These are phyloP conservation scores for Torulaspora globosa DNA, from an alignment of 1,139 yeast species.

Conservation along the genomic window DNA sequence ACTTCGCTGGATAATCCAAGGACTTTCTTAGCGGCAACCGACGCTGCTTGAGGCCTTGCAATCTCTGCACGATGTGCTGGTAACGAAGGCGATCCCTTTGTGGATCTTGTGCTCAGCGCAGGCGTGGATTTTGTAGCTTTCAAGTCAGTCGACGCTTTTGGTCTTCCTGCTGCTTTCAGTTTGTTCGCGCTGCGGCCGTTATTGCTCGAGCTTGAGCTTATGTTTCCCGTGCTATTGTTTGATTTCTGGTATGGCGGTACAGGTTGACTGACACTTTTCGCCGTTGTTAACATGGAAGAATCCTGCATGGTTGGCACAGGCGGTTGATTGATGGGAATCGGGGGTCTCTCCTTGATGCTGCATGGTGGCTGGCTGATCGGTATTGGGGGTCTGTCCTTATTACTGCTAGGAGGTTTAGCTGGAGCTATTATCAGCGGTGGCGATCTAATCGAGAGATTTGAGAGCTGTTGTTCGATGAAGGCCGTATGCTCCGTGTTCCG, in stretches of 20 bases:
- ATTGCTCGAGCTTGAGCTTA: background rate
- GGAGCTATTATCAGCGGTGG: constrained; percentile 6
- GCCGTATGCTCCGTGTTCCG: constrained; percentile 36
- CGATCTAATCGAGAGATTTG: constrained; percentile 16
- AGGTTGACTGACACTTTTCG: background rate
- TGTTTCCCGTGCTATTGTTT: constrained; percentile 4
- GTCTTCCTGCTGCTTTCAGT: background rate
- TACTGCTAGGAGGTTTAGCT: background rate
- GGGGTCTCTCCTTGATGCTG: background rate
- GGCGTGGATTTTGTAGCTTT: constrained; percentile 14
- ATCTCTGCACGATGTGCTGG: background rate
- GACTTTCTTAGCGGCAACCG: constrained; percentile 11
- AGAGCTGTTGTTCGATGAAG: constrained; percentile 34
- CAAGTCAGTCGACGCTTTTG: background rate
- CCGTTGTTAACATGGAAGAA: constrained; percentile 6
- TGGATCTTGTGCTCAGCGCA: constrained; percentile 5
- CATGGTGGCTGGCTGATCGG: background rate
- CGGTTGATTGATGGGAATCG: constrained; percentile 4
- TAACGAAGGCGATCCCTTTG: constrained; percentile 6
- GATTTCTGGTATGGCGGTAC: constrained; percentile 2
- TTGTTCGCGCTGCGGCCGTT: background rate
- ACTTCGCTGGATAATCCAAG: constrained; percentile 7
- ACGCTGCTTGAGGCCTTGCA: constrained; percentile 7
- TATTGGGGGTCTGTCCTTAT: background rate
- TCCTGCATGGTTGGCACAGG: constrained; percentile 7